Evolutionary conservation across 495 filamentous ascomycete genomes (phyloP), one percentile per base, ranked within the genome.

Genomic region (Hypoxylon fuscum): DNA sequence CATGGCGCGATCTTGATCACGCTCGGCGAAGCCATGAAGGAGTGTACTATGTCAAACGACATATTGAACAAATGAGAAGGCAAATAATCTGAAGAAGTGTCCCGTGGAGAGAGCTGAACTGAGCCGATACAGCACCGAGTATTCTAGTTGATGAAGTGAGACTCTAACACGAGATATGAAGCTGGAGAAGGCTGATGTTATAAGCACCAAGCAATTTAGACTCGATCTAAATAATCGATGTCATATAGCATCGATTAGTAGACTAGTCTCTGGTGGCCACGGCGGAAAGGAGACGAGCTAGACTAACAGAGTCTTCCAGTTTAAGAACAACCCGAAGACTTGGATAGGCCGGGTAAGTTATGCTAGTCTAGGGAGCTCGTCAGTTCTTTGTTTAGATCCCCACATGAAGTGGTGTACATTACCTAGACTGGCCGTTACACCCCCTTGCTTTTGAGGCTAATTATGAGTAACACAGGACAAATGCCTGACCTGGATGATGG

Each of bases 1-100:
- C 94, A 98, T 77, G 97, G 80, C 51, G 91, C 79, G 59, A 97
- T 81, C 73, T 90, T 92, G 73, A 97, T 68, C 48, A 63, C 59
- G 50, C 64, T 44, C 4, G 54, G 59, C 32, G 40, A 56, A 10
- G 38, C 52, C 6, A 31, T 44, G 52, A 51, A 14, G 0, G 51
- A 43, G 31, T 63, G 55, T 9, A 52, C 14, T 5, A 31, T 55
- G 42, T 64, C 44, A 18, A 59, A 63, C 40, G 64, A 68, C 64
- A 63, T 68, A 37, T 25, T 45, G 44, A 49, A 63, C 51, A 56
- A 61, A 51, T 29, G 23, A 44, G 9, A 53, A 50, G 43, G 23
- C 7, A 17, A 4, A 22, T 4, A 34, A 43, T 9, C 9, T 25
- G 5, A 31, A 1, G 40, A 23, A 12, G 27, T 18, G 45, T 32